Evolutionary conservation across 257 asterid genomes (phyloP), one percentile per base, ranked within the genome.

Genomic region (Ilex aquifolium): DNA sequence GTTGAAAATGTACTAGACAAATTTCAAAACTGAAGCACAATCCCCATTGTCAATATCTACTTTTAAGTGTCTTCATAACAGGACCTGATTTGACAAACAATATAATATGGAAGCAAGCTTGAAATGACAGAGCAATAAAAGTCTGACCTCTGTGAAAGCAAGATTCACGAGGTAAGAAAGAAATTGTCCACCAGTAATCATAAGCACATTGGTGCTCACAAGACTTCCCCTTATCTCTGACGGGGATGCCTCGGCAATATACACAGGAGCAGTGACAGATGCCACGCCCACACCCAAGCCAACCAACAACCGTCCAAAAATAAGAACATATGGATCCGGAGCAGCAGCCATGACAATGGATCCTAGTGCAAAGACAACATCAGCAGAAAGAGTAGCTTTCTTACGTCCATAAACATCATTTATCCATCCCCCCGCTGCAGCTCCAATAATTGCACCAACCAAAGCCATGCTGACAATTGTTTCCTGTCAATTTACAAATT

Each of bases 401-500:
- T 85, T 92, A 54, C 98, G 93, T 65, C 99, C 99, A 69, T 74
- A 88, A 69, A 65, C 60, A 80, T 92, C 99, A 64, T 86, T 87
- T 31, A 85, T 73, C 97, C 97, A 88, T 31, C 98, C 98, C 39
- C 97, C 98, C 39, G 76, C 73, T 32, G 91, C 86, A 56, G 97
- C 95, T 77, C 98, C 98, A 59, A 92, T 70, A 32, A 89, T 85
- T 59, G 97, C 95, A 59, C 98, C 98, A 56, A 86, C 92, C 83
- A 91, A 67, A 67, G 98, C 95, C 98, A 86, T 91, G 80, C 98
- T 91, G 55, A 91, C 98, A n/a, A 91, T 88, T 54, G 98, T 91
- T 82, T 87, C 98, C 98, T 91, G 79, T 57, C 72, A 75, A 51
- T 17, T 68, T 61, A 7, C 44, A 36, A 36, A 56, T 63, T 52